Evolutionary conservation across 441 rosid species (phyloP).

Genomic region (Brassica balearica): DNA sequence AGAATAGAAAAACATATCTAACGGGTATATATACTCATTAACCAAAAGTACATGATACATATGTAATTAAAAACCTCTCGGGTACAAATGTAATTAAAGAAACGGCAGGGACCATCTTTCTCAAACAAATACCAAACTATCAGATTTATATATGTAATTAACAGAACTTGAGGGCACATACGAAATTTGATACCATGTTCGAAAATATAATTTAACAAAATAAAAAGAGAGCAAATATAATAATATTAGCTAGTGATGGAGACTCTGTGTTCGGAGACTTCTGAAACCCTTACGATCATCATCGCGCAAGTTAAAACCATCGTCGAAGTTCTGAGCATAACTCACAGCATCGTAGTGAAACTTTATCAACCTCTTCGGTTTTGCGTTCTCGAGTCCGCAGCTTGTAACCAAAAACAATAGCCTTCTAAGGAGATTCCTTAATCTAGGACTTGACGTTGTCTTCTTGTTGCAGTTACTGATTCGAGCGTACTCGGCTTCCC

Average conservation of each 20-base stretch:
- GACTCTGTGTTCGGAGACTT: constrained; percentile 17
- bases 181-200: neutral
- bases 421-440: constrained; percentile 60
- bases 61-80: neutral
- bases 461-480: constrained; percentile 39
- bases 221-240: neutral
- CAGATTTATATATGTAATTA: neutral
- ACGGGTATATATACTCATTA: neutral
- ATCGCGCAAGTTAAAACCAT: constrained; percentile 47
- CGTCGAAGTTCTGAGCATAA: constrained; percentile 81
- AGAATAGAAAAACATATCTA: neutral
- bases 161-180: neutral
- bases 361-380: constrained; percentile 52
- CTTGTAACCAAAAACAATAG: constrained; percentile 51
- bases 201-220: neutral
- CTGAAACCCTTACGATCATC: constrained; percentile 30
- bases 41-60: neutral
- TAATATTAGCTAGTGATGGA: neutral
- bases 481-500: constrained; percentile 58
- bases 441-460: constrained; percentile 44
- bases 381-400: constrained; percentile 43
- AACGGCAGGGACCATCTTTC: neutral
- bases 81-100: neutral
- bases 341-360: constrained; percentile 80
- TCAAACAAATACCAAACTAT: neutral